Evolutionary conservation across 768 basidiomycete genomes (phyloP).

Genomic region (Myochromella boudieri): DNA sequence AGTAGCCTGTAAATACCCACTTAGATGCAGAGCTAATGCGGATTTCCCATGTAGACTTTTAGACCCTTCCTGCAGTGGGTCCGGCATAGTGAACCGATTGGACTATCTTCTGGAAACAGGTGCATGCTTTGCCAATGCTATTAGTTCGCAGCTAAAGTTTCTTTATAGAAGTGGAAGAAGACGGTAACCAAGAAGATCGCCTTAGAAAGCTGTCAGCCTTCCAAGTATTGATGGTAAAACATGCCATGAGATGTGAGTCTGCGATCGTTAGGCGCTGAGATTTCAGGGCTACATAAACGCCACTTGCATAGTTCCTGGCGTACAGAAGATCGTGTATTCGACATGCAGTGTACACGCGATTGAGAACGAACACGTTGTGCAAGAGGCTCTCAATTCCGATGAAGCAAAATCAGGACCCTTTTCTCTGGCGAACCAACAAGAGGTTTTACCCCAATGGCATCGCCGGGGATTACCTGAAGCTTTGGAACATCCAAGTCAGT

Average conservation of each 20-base stretch:
- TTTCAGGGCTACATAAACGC: too few species aligned
- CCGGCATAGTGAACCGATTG: constrained; percentile 87
- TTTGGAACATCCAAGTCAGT: constrained; percentile 53
- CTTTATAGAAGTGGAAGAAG: constrained; percentile 54
- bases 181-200: constrained; percentile 61
- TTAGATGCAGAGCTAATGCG: constrained; percentile 2
- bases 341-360: constrained; percentile 93
- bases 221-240: constrained; percentile 87
- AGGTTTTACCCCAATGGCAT: constrained; percentile 81
- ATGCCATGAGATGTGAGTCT: constrained; percentile 89
- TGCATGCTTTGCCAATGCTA: constrained; percentile 25
- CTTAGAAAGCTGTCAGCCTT: constrained; percentile 84
- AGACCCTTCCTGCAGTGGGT: constrained; percentile 96
- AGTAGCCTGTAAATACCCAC: constrained; percentile 24
- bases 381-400: constrained; percentile 65
- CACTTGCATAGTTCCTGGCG: constrained; percentile 62
- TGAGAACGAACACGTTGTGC: constrained; percentile 93
- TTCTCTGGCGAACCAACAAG: constrained; percentile 58
- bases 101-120: constrained; percentile 82
- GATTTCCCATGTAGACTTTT: constrained; percentile 56
- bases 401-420: constrained; percentile 67
- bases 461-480: constrained; percentile 75
- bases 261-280: too few species aligned
- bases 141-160: constrained; percentile 1
- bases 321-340: constrained; percentile 87